Evolutionary conservation across 2,329 filamentous ascomycete genomes (phyloP).

Genomic region (Ceratocystis huliohia): DNA sequence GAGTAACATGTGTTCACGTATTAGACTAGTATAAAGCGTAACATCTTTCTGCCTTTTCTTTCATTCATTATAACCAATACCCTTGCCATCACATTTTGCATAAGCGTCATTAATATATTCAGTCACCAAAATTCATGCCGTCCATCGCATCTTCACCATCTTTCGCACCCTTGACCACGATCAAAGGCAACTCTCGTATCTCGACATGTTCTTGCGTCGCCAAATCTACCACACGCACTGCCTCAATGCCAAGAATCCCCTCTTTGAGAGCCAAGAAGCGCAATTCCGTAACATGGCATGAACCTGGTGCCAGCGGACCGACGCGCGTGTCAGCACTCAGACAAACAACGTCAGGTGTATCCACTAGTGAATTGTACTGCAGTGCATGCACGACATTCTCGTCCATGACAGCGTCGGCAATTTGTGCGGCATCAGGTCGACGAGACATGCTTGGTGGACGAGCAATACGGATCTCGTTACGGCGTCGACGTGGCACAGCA

Average conservation of each 20-base stretch:
- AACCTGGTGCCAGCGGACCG: constrained; percentile 56
- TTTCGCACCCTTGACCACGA: constrained; percentile 39
- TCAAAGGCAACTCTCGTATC: constrained; percentile 58
- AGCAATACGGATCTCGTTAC: constrained; percentile 41
- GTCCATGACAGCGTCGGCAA: constrained; percentile 57
- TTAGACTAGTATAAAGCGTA: not conserved
- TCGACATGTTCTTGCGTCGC: constrained; percentile 65
- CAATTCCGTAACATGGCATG: constrained; percentile 61
- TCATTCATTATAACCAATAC: constrained; percentile 6
- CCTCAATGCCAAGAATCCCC: constrained; percentile 59
- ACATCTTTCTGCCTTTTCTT: not conserved
- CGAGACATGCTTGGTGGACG: constrained; percentile 41
- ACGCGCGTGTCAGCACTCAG: constrained; percentile 62
- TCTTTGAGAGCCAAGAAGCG: constrained; percentile 55
- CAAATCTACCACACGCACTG: constrained; percentile 60
- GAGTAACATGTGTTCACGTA: constrained; percentile 5
- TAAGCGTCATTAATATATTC: constrained; percentile 4
- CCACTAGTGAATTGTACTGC: constrained; percentile 52
- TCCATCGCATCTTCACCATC: not conserved
- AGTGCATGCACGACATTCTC: constrained; percentile 59
- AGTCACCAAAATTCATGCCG: not conserved
- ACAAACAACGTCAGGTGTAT: constrained; percentile 57
- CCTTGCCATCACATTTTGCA: not conserved
- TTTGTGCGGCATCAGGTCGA: constrained; percentile 30
- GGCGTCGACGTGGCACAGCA: constrained; percentile 51